phyloP scores from a whole-genome alignment of 257 asterid genomes.

The Nicotiana paniculata region DNA sequence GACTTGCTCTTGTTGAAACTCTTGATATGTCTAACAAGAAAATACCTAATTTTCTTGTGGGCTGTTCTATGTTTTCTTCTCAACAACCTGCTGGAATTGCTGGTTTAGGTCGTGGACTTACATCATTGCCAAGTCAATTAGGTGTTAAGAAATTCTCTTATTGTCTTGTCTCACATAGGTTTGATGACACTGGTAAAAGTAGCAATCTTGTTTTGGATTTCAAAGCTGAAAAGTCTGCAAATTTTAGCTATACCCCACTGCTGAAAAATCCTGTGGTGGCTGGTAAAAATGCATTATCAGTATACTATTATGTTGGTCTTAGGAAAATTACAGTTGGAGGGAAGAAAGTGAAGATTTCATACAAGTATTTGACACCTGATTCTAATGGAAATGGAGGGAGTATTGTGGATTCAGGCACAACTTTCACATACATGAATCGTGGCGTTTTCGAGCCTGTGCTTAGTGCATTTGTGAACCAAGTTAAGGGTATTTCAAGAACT shows the following conservation, averaged over 20 bases:
- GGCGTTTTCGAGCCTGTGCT: conserved; percentile 31
- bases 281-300: conserved; percentile 25
- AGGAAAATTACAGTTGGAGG: conserved; percentile 63
- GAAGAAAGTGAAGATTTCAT: conserved; percentile 36
- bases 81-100: conserved; percentile 79
- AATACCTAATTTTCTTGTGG: conserved; percentile 47
- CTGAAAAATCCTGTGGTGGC: conserved; percentile 36
- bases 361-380: conserved; percentile 39
- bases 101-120: conserved; percentile 70
- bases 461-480: conserved; percentile 39
- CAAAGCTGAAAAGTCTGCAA: conserved; percentile 23
- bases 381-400: conserved; percentile 70
- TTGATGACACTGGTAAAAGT: conserved; percentile 46
- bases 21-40: conserved; percentile 39
- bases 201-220: conserved; percentile 46
- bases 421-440: conserved; percentile 50
- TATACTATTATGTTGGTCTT: conserved; percentile 57
- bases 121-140: conserved; percentile 65
- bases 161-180: conserved; percentile 69
- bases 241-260: conserved; percentile 50
- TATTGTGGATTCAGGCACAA: conserved; percentile 82
- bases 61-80: conserved; percentile 73
- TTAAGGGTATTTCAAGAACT: conserved; percentile 40
- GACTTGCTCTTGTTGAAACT: conserved; percentile 60
- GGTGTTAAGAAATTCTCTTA: conserved; percentile 68